Evolutionary conservation across 208 protist species (phyloP), one percentile per base, ranked within the genome.

Genomic region (Wallacemonas sp.): DNA sequence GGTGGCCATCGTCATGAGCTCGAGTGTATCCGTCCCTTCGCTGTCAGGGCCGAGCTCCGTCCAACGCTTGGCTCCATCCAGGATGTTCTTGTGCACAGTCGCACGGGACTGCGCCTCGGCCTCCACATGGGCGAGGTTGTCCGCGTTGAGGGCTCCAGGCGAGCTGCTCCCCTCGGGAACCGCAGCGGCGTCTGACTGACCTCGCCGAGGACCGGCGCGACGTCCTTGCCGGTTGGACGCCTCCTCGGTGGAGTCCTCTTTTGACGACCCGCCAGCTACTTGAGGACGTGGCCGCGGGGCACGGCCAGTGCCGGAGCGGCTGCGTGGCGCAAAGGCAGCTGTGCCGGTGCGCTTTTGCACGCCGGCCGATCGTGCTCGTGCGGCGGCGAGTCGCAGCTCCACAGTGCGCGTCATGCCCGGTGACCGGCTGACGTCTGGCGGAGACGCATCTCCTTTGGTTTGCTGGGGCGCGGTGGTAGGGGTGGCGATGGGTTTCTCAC

Each of bases 1-100:
- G 17, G 80, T 83, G 34, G 66, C 80, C n/a, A 65, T 59, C 5
- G 80, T 86, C 39, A 78, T 69, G 11, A 86, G 66, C 49, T 86
- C 80, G 14, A 82, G 70, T 15, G 28, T 47, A 27, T 34, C 51
- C 15, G 51, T 38, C 9, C 36, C 36, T 6, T 14, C 36, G 36
- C 36, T 41, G 28, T 17, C 30, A 0, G 51, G 47, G 8, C 24
- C 30, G 5, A 58, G 28, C 24, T 51, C 54, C 5, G 53, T 59
- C 79, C 79, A 85, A 8, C 75, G 70, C 53, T 78, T 75, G 15
- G 67, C 63, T 4, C 27, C 60, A 24, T 70, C 39, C 12, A 85
- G 49, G n/a, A 58, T 58, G 62, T 79, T 49, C 2, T 79, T 4
- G 22, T 73, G 59, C 27, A 71, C 58, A 2, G 24, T 51, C 30